Conservation (phyloP, 1,284 basidiomycete genomes). For the Albatrellus sp. region DNA sequence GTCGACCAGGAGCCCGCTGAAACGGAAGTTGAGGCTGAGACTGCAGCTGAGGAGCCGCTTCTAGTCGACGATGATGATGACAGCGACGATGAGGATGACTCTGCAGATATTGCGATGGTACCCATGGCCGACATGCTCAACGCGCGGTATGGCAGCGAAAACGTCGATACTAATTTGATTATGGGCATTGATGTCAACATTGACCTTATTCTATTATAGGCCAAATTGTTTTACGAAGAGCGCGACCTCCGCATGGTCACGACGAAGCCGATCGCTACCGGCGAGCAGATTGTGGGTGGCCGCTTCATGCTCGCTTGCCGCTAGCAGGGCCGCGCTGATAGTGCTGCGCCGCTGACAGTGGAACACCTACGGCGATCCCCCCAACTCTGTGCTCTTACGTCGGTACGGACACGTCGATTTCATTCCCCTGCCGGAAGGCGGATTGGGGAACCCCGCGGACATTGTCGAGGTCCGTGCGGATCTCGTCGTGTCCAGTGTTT, state of each 20-base stretch:
- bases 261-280: constrained; percentile 62
- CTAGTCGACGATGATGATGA: constrained; percentile 18
- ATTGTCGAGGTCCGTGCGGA: constrained; percentile 79
- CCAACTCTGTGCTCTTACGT: constrained; percentile 89
- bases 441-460: constrained; percentile 71
- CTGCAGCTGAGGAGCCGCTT: constrained; percentile 11
- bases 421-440: constrained; percentile 34
- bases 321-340: background rate
- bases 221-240: constrained; percentile 76
- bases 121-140: constrained; percentile 96
- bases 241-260: constrained; percentile 69
- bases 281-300: constrained; percentile 77
- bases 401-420: constrained; percentile 91
- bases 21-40: constrained; percentile 17
- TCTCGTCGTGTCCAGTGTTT: constrained; percentile 47
- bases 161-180: constrained; percentile 36
- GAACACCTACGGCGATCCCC: constrained; percentile 94
- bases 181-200: background rate
- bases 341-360: constrained; percentile 33
- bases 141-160: constrained; percentile 77
- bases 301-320: background rate
- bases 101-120: constrained; percentile 81
- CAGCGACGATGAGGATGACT: constrained; percentile 51
- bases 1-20: constrained; percentile 28
- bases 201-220: constrained; percentile 29